A percentile compares a stretch with the other conserved stretches of the same genome.
These are phyloP conservation scores for Syzygium jambos DNA, from an alignment of 345 rosid genomes.

Conservation along the genomic window DNA sequence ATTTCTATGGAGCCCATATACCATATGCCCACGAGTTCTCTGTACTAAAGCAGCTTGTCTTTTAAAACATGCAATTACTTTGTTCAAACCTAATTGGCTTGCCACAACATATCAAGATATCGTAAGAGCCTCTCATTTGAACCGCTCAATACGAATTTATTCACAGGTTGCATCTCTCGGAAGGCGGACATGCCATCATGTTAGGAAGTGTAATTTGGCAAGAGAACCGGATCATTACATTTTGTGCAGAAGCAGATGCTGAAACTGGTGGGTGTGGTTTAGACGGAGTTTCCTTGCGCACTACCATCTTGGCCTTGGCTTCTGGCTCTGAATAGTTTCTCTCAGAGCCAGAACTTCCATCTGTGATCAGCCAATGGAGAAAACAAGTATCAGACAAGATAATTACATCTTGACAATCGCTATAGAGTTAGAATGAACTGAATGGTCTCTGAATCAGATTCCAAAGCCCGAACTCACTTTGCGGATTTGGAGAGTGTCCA, in stretches of 20 bases:
- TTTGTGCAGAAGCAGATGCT: constrained; percentile 39
- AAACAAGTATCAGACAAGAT: constrained; percentile 3
- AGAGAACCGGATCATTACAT: constrained; percentile 20
- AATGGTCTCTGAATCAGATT: constrained; percentile 29
- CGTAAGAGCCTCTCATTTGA: not conserved
- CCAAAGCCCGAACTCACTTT: constrained; percentile 42
- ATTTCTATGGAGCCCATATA: not conserved
- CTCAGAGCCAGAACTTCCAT: constrained; percentile 72
- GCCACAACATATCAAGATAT: not conserved
- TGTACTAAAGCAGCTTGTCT: not conserved
- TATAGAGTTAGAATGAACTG: not conserved
- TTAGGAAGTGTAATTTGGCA: not conserved
- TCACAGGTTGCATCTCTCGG: not conserved
- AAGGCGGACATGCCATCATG: not conserved
- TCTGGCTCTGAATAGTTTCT: constrained; percentile 64
- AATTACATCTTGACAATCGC: not conserved
- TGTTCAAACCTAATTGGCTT: not conserved
- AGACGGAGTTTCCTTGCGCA: constrained; percentile 44
- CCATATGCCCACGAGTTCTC: not conserved
- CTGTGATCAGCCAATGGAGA: constrained; percentile 17
- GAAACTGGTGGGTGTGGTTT: constrained; percentile 26
- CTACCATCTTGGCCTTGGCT: constrained; percentile 42
- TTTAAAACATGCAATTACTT: not conserved
- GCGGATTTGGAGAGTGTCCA: constrained; percentile 58
- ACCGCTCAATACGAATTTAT: not conserved